Evolutionary conservation across 2,329 filamentous ascomycete species (phyloP).

Genomic region (Pochonia chlamydosporia): DNA sequence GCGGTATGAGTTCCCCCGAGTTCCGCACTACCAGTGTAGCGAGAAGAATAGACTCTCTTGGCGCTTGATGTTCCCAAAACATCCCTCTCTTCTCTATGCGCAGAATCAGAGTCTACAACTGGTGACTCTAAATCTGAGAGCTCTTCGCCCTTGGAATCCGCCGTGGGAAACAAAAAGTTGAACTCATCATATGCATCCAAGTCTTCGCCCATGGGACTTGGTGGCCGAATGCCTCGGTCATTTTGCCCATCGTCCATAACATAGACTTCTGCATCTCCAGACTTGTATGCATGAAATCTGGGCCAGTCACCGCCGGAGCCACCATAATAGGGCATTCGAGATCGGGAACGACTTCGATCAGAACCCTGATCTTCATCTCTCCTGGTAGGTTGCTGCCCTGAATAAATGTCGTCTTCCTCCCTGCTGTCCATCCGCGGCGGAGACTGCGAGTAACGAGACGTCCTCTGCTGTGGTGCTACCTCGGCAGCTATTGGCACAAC

Average conservation of each 20-base stretch:
- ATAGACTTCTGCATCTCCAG: background rate
- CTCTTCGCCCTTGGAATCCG: constrained; percentile 20
- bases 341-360: background rate
- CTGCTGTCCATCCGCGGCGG: background rate
- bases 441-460: background rate
- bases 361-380: background rate
- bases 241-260: background rate
- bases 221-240: constrained; percentile 3
- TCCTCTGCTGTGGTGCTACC: background rate
- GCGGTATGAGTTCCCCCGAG: constrained; percentile 29
- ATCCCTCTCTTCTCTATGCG: constrained; percentile 11
- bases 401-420: background rate
- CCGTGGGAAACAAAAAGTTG: constrained; percentile 15
- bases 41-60: constrained; percentile 25
- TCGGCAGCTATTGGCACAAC: background rate
- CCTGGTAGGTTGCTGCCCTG: background rate
- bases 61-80: constrained; percentile 11
- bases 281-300: background rate
- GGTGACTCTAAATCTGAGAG: constrained; percentile 22
- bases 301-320: background rate
- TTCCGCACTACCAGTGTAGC: constrained; percentile 32
- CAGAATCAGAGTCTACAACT: constrained; percentile 17
- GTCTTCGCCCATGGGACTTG: constrained; percentile 16
- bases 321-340: background rate
- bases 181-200: constrained; percentile 24